These are phyloP conservation scores for Mortierella sp. DNA, from an alignment of 371 early-diverging fungal genomes.

Conservation along the genomic window DNA sequence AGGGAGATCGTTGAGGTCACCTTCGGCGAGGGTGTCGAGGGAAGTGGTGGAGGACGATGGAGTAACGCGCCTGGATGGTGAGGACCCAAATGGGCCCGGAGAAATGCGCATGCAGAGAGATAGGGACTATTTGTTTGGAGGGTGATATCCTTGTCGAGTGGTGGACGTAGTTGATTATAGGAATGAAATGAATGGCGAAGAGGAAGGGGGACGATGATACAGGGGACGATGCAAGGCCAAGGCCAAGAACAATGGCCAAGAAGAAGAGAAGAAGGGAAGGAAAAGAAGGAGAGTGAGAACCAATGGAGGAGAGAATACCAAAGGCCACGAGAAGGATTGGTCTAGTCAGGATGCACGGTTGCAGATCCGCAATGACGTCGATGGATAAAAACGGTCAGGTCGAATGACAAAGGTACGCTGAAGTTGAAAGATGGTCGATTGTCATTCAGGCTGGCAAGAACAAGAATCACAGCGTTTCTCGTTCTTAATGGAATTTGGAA, in stretches of 20 bases:
- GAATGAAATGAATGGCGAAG: neutral
- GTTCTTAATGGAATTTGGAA: conserved; percentile 39
- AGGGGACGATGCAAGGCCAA: neutral
- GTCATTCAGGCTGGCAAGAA: conserved; percentile 28
- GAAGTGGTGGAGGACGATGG: conserved; percentile 4
- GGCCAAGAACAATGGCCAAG: neutral
- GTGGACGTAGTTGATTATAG: neutral
- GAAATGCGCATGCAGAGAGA: conserved; percentile 16
- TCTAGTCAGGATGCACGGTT: neutral
- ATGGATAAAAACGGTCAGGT: neutral
- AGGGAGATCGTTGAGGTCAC: neutral
- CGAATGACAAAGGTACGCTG: neutral
- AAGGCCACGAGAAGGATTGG: neutral
- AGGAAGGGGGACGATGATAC: neutral
- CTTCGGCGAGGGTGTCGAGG: conserved; percentile 18
- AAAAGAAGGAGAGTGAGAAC: too few species aligned
- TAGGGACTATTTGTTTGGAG: neutral
- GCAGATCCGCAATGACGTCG: neutral
- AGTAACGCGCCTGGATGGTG: neutral
- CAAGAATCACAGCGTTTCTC: neutral
- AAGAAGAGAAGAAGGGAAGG: neutral
- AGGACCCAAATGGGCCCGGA: conserved; percentile 12
- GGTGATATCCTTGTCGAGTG: too few species aligned
- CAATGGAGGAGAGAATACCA: neutral
- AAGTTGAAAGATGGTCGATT: conserved; percentile 2